A percentile compares a stretch with the other conserved stretches of the same genome.
Evolutionary conservation across 257 asterid genomes (phyloP).

Genomic region (Striga asiatica): DNA sequence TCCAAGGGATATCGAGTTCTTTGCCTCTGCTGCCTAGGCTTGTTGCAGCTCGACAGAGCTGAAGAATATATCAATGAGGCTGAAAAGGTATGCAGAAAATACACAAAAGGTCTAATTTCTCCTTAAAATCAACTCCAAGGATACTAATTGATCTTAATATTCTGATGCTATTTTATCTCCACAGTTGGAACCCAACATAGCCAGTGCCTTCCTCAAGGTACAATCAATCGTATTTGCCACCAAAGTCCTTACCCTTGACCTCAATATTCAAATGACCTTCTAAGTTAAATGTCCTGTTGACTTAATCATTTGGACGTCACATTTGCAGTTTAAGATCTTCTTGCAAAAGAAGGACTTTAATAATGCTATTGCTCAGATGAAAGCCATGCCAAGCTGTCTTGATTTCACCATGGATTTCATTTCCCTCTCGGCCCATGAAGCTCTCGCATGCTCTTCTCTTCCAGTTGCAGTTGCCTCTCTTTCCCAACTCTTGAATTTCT

Average conservation of each 20-base stretch:
- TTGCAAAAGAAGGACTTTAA: conserved; percentile 55
- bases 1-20: conserved; percentile 90
- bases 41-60: conserved; percentile 84
- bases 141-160: not conserved
- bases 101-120: conserved; percentile 10
- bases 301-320: conserved; percentile 4
- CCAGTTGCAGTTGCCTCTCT: conserved; percentile 74
- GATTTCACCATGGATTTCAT: conserved; percentile 91
- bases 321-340: conserved; percentile 79
- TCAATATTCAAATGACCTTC: conserved; percentile 2
- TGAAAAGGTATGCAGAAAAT: conserved; percentile 50
- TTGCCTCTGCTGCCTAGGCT: conserved; percentile 81
- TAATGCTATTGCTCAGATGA: conserved; percentile 72
- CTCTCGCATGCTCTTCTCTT: conserved; percentile 63
- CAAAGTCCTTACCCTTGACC: conserved; percentile 4
- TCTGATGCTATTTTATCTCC: conserved; percentile 26
- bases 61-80: conserved; percentile 94
- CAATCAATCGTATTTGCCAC: conserved; percentile 13
- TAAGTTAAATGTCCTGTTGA: conserved; percentile 5
- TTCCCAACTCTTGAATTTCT: conserved; percentile 54
- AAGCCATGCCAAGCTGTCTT: conserved; percentile 82
- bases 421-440: conserved; percentile 88
- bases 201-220: conserved; percentile 89
- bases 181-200: conserved; percentile 93
- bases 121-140: conserved; percentile 4